Conservation (phyloP, 2,329 filamentous ascomycete genomes). For the Scopulariopsis brevicaulis region DNA sequence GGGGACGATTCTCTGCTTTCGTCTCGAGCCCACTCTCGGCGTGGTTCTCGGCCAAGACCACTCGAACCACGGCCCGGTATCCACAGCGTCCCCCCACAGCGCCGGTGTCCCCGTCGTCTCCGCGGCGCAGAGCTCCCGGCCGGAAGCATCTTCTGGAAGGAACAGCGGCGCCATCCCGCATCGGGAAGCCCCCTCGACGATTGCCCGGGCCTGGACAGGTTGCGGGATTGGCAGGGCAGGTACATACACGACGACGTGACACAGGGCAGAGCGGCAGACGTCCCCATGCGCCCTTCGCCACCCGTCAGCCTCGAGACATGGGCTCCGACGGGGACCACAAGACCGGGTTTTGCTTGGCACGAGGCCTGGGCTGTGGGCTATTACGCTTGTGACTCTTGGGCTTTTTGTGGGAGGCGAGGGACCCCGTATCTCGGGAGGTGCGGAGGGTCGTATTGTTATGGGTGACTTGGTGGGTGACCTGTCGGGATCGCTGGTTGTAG, state of each 20-base stretch:
- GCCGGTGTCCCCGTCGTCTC: no score
- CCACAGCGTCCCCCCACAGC: neutral
- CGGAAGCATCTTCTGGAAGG: neutral
- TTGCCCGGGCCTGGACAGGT: neutral
- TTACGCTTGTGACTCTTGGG: no score
- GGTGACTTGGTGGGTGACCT: neutral
- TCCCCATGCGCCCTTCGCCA: no score
- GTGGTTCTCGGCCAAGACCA: neutral
- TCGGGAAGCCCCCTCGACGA: neutral
- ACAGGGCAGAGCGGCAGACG: no score
- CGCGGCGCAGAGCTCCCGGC: no score
- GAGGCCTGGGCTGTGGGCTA: no score
- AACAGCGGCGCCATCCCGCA: neutral
- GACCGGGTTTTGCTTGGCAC: no score
- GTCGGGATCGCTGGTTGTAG: neutral
- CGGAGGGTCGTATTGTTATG: no score
- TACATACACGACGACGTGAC: neutral
- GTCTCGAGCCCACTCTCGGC: neutral
- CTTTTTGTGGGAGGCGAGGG: no score
- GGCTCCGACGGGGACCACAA: no score
- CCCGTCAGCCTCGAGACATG: no score
- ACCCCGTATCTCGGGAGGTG: no score
- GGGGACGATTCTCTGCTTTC: neutral
- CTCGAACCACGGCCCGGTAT: neutral
- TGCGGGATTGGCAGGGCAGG: neutral